Evolutionary conservation across 768 basidiomycete species (phyloP).

Genomic region (Tylopilus sp.): DNA sequence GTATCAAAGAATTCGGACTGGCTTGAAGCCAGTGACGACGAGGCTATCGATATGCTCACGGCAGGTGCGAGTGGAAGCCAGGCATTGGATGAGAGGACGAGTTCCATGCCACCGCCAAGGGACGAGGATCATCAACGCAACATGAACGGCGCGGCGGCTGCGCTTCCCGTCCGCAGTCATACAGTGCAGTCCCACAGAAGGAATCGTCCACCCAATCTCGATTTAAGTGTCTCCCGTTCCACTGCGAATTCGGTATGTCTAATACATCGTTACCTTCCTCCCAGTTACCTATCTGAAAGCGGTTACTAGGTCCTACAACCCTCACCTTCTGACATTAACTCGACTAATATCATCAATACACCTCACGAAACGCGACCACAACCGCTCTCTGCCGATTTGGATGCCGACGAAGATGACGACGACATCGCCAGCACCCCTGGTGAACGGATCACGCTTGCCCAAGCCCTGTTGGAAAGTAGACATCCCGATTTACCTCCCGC

Average conservation of each 20-base stretch:
- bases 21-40: conserved; percentile 80
- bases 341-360: conserved; percentile 18
- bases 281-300: too few relatives aligned
- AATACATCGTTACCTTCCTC: conserved; percentile 58
- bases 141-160: conserved; percentile 12
- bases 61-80: conserved; percentile 81
- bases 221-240: conserved; percentile 46
- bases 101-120: conserved; percentile 38
- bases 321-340: conserved; percentile 34
- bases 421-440: conserved; percentile 38
- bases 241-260: conserved; percentile 33
- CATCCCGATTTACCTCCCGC: conserved; percentile 69
- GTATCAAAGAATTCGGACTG: conserved; percentile 62
- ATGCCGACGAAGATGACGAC: conserved; percentile 58
- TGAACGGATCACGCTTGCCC: conserved; percentile 67
- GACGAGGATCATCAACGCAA: conserved; percentile 21
- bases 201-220: conserved; percentile 65
- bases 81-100: conserved; percentile 80
- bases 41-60: conserved; percentile 79
- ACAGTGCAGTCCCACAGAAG: conserved; percentile 38
- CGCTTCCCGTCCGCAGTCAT: conserved; percentile 31
- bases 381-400: conserved; percentile 36
- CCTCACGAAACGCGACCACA: conserved; percentile 29
- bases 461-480: conserved; percentile 76
- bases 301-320: conserved; percentile 60